phyloP scores from a whole-genome alignment of 208 protist species.

The Trypanosoma rangeli region DNA sequence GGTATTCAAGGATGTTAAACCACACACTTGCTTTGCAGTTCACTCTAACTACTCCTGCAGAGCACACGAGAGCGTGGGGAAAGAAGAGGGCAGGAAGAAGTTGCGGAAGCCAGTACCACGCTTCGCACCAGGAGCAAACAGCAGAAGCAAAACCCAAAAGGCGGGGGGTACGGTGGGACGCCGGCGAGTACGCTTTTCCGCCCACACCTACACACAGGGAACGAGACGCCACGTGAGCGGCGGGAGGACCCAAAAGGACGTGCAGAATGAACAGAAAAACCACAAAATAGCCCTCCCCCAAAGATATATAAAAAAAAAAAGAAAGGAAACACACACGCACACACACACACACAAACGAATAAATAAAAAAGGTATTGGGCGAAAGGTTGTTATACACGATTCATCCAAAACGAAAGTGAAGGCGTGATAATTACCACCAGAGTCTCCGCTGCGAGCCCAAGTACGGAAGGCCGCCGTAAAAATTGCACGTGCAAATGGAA shows the following conservation, averaged over 20 bases:
- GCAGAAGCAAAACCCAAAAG: constrained; percentile 7
- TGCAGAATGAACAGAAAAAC: no score
- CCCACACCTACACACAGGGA: background rate
- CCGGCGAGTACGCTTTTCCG: no score
- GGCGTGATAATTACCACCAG: background rate
- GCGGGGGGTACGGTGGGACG: no score
- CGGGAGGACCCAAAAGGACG: no score
- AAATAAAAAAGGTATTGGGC: background rate
- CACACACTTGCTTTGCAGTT: background rate
- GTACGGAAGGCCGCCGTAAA: background rate
- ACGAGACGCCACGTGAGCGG: background rate
- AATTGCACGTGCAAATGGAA: background rate
- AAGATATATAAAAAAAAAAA: background rate
- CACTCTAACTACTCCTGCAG: background rate
- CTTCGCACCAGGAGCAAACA: background rate
- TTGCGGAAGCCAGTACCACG: background rate
- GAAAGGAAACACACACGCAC: background rate
- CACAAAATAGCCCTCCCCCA: no score
- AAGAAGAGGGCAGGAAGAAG: constrained; percentile 3
- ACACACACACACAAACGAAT: background rate
- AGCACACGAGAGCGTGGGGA: background rate
- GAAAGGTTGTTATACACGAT: no score
- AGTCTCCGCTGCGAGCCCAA: background rate
- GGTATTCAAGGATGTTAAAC: background rate
- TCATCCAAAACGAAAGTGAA: background rate